phyloP scores from a whole-genome alignment of 768 basidiomycete genomes.

The Leccinum subtestaceum region DNA sequence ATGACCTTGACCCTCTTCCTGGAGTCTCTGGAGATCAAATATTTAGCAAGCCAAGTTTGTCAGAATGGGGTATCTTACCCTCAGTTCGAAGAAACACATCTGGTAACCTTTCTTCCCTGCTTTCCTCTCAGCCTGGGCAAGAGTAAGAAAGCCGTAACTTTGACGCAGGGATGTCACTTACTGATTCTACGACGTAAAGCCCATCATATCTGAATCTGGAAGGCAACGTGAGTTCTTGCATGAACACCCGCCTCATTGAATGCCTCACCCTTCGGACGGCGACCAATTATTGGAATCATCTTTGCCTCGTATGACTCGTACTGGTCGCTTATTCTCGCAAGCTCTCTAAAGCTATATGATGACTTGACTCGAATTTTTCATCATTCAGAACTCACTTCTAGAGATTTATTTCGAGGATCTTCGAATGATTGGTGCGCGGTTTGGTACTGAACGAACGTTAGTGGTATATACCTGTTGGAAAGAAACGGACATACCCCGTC shows the following conservation, averaged over 20 bases:
- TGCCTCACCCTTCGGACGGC: constrained; percentile 23
- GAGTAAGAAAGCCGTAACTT: constrained; percentile 2
- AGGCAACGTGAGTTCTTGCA: neutral
- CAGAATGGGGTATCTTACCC: constrained; percentile 11
- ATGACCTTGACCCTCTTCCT: constrained; percentile 17
- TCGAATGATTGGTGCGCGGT: constrained; percentile 24
- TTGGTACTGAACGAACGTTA: constrained; percentile 22
- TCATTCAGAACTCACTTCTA: constrained; percentile 12
- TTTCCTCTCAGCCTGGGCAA: constrained; percentile 15
- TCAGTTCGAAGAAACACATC: constrained; percentile 33
- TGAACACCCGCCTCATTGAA: neutral
- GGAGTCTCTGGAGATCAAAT: constrained; percentile 18
- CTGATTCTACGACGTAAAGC: constrained; percentile 28
- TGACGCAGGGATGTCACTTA: constrained; percentile 6
- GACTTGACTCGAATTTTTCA: neutral
- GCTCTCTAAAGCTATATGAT: constrained; percentile 28
- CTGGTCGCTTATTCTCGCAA: constrained; percentile 26
- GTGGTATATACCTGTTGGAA: neutral
- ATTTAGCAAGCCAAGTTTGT: neutral
- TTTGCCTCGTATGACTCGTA: constrained; percentile 39
- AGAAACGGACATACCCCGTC: constrained; percentile 12
- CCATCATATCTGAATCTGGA: constrained; percentile 33
- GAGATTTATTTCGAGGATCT: constrained; percentile 16
- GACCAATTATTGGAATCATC: constrained; percentile 16
- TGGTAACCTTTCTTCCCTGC: constrained; percentile 18